phyloP scores from a whole-genome alignment of 2,329 filamentous ascomycete species.

The Aspergillus niger region DNA sequence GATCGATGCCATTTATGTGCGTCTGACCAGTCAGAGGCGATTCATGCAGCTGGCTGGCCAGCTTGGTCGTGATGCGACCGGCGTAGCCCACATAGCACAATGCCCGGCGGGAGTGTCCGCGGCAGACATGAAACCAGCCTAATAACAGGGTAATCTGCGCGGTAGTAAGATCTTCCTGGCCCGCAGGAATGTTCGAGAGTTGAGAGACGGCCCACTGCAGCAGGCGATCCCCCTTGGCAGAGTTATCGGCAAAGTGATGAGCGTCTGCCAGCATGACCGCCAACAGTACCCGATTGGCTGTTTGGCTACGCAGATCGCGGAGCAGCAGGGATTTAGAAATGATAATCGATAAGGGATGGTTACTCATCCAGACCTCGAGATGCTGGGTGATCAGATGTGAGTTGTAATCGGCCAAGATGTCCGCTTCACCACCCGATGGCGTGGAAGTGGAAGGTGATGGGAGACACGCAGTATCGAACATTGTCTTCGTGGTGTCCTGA shows the following conservation, averaged over 20 bases:
- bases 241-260: neutral
- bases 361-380: constrained; percentile 9
- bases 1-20: constrained; percentile 1
- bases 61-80: neutral
- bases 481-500: neutral
- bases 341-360: constrained; percentile 2
- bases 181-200: neutral
- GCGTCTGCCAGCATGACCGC: constrained; percentile 8
- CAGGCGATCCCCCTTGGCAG: neutral
- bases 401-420: neutral
- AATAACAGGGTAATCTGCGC: constrained; percentile 1
- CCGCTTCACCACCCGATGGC: neutral
- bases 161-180: constrained; percentile 1
- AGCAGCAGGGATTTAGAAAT: constrained; percentile 10
- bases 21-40: neutral
- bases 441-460: neutral
- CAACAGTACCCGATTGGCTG: constrained; percentile 1
- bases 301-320: neutral
- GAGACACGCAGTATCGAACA: neutral
- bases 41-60: neutral
- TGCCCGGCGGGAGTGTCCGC: neutral
- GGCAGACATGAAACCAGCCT: constrained; percentile 7
- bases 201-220: neutral
- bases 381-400: neutral
- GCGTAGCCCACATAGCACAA: constrained; percentile 8